Evolutionary conservation across 495 filamentous ascomycete genomes (phyloP), one percentile per base, ranked within the genome.

Genomic region (Elasticomyces elasticus): DNA sequence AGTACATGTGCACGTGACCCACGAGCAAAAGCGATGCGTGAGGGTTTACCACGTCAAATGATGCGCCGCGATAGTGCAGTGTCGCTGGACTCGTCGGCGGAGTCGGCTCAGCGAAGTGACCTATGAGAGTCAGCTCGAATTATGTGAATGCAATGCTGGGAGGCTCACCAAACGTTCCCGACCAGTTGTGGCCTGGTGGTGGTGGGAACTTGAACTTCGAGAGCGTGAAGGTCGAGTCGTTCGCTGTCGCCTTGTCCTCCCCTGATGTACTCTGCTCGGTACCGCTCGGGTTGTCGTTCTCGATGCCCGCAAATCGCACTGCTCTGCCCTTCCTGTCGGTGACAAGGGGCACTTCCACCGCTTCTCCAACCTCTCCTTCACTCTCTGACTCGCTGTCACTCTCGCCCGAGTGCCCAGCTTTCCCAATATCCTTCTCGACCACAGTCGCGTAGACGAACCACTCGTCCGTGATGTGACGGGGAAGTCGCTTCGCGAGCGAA

Each of bases 1-100:
- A 12, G 10, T 45, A 37, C n/a, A n/a, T n/a, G n/a, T n/a, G n/a
- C n/a, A n/a, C n/a, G n/a, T 6, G 5, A 50, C 45, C 19, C 42
- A 55, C 59, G 6, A 62, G 30, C 7, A 57, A 22, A 12, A 62
- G 54, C 12, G 59, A 62, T 44, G 41, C 49, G 54, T 58, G 59
- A 11, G 59, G 59, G 28, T 62, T 62, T 11, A 62, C 59, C n/a
- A 62, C 17, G 50, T 62, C 59, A 22, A 62, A 62, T 2, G 59
- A 62, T 23, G 59, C 51, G n/a, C 59, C 59, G 43, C 41, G 47
- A 28, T 58, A 62, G 20, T 62, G 59, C 5, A 62, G 50, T 2
- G 55, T 58, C 20, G 59, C 41, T 22, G 58, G 58, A 44, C 53
- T 56, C n/a, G 47, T 41, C 1, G 54, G 46, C 9, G 56, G 56